Evolutionary conservation across 345 rosid genomes (phyloP).

Genomic region (Citrus reticulata): DNA sequence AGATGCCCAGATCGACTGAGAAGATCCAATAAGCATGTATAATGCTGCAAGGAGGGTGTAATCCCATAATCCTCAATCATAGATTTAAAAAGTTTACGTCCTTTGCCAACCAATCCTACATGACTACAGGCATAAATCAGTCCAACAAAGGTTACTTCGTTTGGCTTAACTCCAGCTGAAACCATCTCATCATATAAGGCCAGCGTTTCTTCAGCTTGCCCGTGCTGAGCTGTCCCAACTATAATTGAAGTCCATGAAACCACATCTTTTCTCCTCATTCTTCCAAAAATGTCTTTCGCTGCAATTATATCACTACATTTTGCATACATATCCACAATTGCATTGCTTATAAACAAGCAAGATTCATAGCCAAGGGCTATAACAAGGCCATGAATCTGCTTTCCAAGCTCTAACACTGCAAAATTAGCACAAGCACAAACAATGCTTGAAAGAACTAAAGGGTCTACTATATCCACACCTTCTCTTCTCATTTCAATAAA

Average conservation of each 20-base stretch:
- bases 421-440: slow-evolving; percentile 73
- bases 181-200: slow-evolving; percentile 63
- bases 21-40: slow-evolving; percentile 76
- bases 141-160: slow-evolving; percentile 76
- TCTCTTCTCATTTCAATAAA: slow-evolving; percentile 74
- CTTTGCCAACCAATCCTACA: slow-evolving; percentile 61
- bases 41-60: slow-evolving; percentile 69
- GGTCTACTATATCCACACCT: slow-evolving; percentile 59
- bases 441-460: slow-evolving; percentile 69
- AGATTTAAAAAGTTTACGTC: slow-evolving; percentile 52
- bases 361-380: slow-evolving; percentile 50
- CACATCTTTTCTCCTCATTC: slow-evolving; percentile 53
- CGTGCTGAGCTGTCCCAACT: slow-evolving; percentile 83
- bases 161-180: slow-evolving; percentile 59
- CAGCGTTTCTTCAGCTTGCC: slow-evolving; percentile 59
- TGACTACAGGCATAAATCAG: slow-evolving; percentile 83
- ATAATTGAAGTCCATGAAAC: slow-evolving; percentile 84
- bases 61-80: slow-evolving; percentile 53
- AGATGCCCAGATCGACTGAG: slow-evolving; percentile 75
- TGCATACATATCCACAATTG: slow-evolving; percentile 80
- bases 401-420: slow-evolving; percentile 56
- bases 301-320: slow-evolving; percentile 74
- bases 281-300: slow-evolving; percentile 45
- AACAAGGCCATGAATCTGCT: slow-evolving; percentile 62
- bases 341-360: slow-evolving; percentile 62